Base-by-base conservation (phyloP, 164 flowering plant genomes). In the Magnolia sinica region DNA sequence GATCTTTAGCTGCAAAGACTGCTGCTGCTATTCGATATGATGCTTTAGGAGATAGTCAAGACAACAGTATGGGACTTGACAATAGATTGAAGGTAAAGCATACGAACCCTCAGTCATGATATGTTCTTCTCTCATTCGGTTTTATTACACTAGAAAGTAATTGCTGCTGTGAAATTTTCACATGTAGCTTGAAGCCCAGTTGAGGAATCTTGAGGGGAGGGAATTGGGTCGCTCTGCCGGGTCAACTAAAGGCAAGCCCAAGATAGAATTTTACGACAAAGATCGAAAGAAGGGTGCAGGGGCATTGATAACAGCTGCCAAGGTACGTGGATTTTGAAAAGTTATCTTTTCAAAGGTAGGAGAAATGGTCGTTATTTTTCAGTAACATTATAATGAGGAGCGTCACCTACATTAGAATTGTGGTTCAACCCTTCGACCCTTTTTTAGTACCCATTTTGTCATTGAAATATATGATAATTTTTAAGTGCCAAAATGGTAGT, bases 241-340 rank as follows among this genome's bases (percentile, higher is more conserved):
- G 1, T 91, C 98, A 72, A 91, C 87, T 73, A 96, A 92, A 88
- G 98, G 99, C 76, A 96, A 96, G 78, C 92, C 97, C 2, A 91
- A 89, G 88, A 91, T 94, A 7, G 97, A 96, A 82, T 77, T 81
- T 64, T 91, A 96, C 78, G 92, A 91, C 83, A 91, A 91, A 87
- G 98, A 96, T 67, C 79, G 89, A 9, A 96, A 94, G 87, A 84
- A 84, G 79, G 95, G 97, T 7, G 71, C 90, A 24, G 96, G 91
- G 9, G 97, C 85, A 50, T 29, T 93, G 77, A 85, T 92, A 51
- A 90, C 95, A 61, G 73, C 98, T 67, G 96, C 99, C 4, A 93
- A 95, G 98, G 99, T 92, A 18, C 73, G 77, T 6, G 22, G 1
- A 64, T 9, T n/a, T 5, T 64, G 13, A 1, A 8, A 22, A 8